A percentile compares a stretch with the other conserved stretches of the same genome.
Conservation (phyloP, 345 rosid species). For the Boechera stricta region DNA sequence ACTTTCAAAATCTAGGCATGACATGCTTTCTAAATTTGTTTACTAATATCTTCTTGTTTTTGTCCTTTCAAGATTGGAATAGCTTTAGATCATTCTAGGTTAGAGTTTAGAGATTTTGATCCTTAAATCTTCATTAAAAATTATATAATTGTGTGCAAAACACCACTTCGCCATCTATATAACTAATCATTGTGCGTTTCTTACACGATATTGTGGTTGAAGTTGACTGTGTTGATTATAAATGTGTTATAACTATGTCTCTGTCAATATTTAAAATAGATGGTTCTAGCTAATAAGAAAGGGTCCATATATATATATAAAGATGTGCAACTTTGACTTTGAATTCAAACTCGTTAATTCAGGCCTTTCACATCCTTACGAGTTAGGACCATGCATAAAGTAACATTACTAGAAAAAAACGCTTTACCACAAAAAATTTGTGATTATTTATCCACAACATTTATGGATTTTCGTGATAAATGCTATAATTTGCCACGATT, state of each 20-base stretch:
- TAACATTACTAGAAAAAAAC: no score
- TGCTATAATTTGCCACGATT: no score
- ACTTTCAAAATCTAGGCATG: constrained; percentile 45
- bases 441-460: no score
- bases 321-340: constrained; percentile 34
- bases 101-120: constrained; percentile 30
- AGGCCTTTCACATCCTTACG: constrained; percentile 15
- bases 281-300: constrained; percentile 18
- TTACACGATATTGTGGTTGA: constrained; percentile 12
- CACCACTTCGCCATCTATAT: background rate
- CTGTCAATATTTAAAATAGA: constrained; percentile 23
- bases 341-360: constrained; percentile 16
- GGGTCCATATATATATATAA: constrained; percentile 17
- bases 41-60: constrained; percentile 22
- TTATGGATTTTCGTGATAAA: no score
- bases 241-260: constrained; percentile 25
- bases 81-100: constrained; percentile 38
- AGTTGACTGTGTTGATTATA: constrained; percentile 1
- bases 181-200: background rate
- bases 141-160: constrained; percentile 1
- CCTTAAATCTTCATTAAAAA: background rate
- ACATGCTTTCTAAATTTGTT: constrained; percentile 30
- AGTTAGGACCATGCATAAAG: constrained; percentile 11
- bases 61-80: constrained; percentile 46
- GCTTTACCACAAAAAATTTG: no score